Evolutionary conservation across 257 asterid species (phyloP).

Genomic region (Solanum virginianum): DNA sequence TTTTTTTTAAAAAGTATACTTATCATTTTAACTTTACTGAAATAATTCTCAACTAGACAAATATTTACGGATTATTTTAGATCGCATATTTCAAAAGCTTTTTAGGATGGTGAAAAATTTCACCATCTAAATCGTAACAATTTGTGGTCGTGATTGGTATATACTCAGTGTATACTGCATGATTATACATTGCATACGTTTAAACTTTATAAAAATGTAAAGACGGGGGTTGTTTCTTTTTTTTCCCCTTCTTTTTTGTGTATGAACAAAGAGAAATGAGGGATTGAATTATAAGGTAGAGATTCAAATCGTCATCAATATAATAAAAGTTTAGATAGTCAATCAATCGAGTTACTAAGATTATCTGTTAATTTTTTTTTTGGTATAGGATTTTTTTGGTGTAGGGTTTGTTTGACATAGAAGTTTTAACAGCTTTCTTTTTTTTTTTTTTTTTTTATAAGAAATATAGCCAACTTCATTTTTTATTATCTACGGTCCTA

Average conservation of each 20-base stretch:
- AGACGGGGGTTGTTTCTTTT: too few relatives aligned
- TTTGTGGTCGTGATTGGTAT: not conserved
- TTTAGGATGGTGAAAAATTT: not conserved
- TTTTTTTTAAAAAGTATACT: too few relatives aligned
- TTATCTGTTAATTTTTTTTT: not conserved
- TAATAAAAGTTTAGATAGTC: fast-evolving
- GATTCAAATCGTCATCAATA: too few relatives aligned
- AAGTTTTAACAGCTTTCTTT: not conserved
- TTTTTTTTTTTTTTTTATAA: not conserved
- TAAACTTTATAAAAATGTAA: not conserved
- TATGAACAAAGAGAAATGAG: too few relatives aligned
- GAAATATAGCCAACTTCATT: not conserved
- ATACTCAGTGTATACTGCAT: not conserved
- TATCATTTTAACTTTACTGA: too few relatives aligned
- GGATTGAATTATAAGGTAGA: too few relatives aligned
- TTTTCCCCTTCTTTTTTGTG: too few relatives aligned
- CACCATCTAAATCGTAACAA: not conserved
- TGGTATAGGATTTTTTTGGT: not conserved
- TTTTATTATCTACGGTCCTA: not conserved
- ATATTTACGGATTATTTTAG: too few relatives aligned
- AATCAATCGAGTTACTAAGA: not conserved
- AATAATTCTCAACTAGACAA: too few relatives aligned
- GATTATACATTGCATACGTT: not conserved
- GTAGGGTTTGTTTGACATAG: not conserved
- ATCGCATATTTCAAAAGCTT: too few relatives aligned